These are phyloP conservation scores for Hamamelis virginiana DNA, from an alignment of 164 flowering plant genomes.

Conservation along the genomic window DNA sequence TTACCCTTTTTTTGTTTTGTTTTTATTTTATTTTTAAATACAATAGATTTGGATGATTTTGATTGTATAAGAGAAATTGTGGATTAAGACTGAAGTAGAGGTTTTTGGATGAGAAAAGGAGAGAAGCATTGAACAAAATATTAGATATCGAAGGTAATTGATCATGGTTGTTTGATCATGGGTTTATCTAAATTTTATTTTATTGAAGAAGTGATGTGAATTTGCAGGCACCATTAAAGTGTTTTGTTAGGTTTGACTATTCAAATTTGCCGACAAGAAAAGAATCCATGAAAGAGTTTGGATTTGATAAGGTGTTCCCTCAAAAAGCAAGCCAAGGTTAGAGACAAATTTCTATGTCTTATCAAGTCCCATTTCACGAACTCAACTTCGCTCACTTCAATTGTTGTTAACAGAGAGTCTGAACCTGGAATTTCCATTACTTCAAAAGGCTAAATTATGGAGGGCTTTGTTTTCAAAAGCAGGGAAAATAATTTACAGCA, in stretches of 20 bases:
- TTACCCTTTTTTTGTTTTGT: no score
- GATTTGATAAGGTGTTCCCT: constrained; percentile 65
- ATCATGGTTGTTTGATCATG: background rate
- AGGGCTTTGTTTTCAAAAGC: no score
- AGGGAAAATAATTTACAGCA: no score
- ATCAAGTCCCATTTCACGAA: no score
- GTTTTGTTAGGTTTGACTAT: constrained; percentile 72
- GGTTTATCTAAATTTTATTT: background rate
- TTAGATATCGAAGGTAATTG: constrained; percentile 67
- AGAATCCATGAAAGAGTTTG: constrained; percentile 51
- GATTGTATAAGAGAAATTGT: constrained; percentile 49
- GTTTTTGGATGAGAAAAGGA: constrained; percentile 47
- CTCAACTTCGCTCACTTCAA: no score
- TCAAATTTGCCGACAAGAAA: constrained; percentile 33
- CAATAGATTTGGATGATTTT: no score
- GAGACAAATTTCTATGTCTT: background rate
- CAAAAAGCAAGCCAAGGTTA: constrained; percentile 67
- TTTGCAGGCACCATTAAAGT: constrained; percentile 73
- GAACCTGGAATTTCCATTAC: no score
- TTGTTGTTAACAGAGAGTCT: no score
- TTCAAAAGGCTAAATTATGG: no score
- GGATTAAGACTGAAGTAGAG: constrained; percentile 45
- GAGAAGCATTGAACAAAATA: constrained; percentile 61
- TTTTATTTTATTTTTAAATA: no score
- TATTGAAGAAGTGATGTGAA: constrained; percentile 5